A percentile compares a stretch with the other conserved stretches of the same genome.
These are phyloP conservation scores for Ogataea henricii DNA, from an alignment of 805 yeast species.

Conservation along the genomic window DNA sequence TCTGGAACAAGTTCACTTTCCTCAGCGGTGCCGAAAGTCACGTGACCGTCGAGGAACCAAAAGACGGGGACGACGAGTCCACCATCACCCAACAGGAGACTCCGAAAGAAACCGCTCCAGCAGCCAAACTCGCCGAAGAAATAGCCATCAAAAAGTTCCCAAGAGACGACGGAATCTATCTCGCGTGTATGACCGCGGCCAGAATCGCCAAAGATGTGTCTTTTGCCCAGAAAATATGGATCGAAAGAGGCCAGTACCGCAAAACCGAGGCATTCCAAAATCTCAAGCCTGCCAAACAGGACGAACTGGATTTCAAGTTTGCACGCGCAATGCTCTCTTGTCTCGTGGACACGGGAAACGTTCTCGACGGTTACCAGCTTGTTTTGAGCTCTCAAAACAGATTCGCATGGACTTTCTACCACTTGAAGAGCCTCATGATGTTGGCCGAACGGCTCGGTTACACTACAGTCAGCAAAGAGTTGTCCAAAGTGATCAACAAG, in stretches of 20 bases:
- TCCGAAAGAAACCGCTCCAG: constrained; percentile 16
- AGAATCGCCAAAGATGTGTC: constrained; percentile 51
- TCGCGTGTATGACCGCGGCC: constrained; percentile 67
- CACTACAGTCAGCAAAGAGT: constrained; percentile 32
- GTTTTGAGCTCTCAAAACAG: constrained; percentile 65
- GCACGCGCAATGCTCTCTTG: constrained; percentile 70
- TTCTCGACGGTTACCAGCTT: constrained; percentile 70
- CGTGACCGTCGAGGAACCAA: constrained; percentile 22
- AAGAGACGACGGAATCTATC: constrained; percentile 54
- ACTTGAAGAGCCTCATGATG: constrained; percentile 43
- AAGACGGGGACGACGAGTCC: neutral
- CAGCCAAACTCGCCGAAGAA: constrained; percentile 21
- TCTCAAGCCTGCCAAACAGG: constrained; percentile 40
- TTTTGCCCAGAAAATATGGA: constrained; percentile 71
- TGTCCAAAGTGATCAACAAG: constrained; percentile 25
- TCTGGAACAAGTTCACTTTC: constrained; percentile 40
- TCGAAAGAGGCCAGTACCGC: constrained; percentile 75
- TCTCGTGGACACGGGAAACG: constrained; percentile 53
- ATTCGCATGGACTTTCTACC: constrained; percentile 65
- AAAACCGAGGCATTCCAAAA: constrained; percentile 51
- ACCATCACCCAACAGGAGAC: too few species aligned
- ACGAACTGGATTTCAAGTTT: constrained; percentile 60
- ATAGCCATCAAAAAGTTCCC: constrained; percentile 32
- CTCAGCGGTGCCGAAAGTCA: constrained; percentile 29
- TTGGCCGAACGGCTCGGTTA: constrained; percentile 49